Percentiles rank a stretch among this genome's conserved stretches.
These are phyloP conservation scores for Talaromyces sp. DNA, from an alignment of 2,329 filamentous ascomycete species.

Conservation along the genomic window DNA sequence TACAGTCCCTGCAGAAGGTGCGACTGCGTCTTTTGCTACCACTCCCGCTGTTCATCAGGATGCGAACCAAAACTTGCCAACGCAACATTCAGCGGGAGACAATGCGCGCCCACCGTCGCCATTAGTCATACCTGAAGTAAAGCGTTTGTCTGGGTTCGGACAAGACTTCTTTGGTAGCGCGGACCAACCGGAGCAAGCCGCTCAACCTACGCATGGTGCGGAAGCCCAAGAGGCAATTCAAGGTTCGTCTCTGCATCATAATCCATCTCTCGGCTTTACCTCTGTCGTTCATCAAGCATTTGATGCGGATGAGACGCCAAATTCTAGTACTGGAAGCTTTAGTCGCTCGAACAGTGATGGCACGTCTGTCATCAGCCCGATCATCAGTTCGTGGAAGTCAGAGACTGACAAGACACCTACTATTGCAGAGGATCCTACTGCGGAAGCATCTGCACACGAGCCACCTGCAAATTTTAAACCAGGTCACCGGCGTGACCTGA, in stretches of 20 bases:
- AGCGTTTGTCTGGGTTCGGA: conserved; percentile 41
- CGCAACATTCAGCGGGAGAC: not conserved
- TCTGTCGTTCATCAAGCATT: conserved; percentile 65
- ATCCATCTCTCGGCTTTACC: conserved; percentile 54
- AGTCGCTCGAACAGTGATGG: conserved; percentile 60
- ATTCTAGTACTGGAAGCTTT: conserved; percentile 53
- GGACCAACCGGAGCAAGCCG: conserved; percentile 18
- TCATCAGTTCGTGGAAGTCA: conserved; percentile 50
- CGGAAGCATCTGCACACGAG: conserved; percentile 30
- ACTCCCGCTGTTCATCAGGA: not conserved
- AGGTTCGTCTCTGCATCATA: conserved; percentile 44
- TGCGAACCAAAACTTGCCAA: not conserved
- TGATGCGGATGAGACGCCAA: conserved; percentile 54
- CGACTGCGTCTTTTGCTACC: not conserved
- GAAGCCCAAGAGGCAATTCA: conserved; percentile 22
- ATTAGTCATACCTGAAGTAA: conserved; percentile 41
- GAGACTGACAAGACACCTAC: conserved; percentile 48
- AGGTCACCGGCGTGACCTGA: conserved; percentile 57
- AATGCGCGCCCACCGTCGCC: conserved; percentile 18
- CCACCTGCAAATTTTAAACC: conserved; percentile 42
- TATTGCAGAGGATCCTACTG: conserved; percentile 53
- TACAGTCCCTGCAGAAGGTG: not conserved
- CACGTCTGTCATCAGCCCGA: conserved; percentile 63
- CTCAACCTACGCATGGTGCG: conserved; percentile 10
- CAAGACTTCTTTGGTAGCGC: conserved; percentile 26